Base-by-base conservation (phyloP, 2,329 filamentous ascomycete genomes). In the Penicillium rolfsii region DNA sequence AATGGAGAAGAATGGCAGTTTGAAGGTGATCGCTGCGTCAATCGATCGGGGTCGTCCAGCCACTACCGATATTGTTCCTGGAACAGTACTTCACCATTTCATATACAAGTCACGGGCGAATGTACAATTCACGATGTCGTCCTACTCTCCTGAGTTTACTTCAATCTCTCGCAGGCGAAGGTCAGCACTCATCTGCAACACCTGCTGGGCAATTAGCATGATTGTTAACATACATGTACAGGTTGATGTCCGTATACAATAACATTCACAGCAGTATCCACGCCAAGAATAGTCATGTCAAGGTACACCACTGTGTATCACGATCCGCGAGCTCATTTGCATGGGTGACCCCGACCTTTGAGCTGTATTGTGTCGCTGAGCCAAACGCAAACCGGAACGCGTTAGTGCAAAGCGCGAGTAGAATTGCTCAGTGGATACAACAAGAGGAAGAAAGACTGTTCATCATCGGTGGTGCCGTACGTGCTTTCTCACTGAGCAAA, bases 51-150 rank as follows among this genome's bases (percentile, higher is more conserved):
- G 93, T 11, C 89, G 94, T 9, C 89, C 91, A 1, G 82, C 80
- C 28, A 85, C 89, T 60, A 85, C 87, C 16, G 89, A 95, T 61
- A 88, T 99, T 60, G 85, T 93, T 1, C 91, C 93, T 0, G 91
- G 90, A 26, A 91, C 89, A 16, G 88, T 90, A 35, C 81, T 98
- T 55, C 89, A 90, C 67, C 95, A 99, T 80, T 99, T 98, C 73
- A 79, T 99, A 19, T 99, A 97, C 83, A 99, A 98, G 77, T 97
- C 91, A 16, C 87, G 91, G 61, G 88, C 89, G 22, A 97, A 99
- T 70, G 95, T 99, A 30, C 96, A 99, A 75, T 99, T 97, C 76
- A 90, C 87, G 67, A 97, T 96, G 91, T 90, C 93, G 1, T 88
- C 91, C 0, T 89, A 92, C 62, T 83, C 87, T 9, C 89, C 91